Conservation (phyloP, 2,329 filamentous ascomycete species). For the Pseudocercospora eumusae region DNA sequence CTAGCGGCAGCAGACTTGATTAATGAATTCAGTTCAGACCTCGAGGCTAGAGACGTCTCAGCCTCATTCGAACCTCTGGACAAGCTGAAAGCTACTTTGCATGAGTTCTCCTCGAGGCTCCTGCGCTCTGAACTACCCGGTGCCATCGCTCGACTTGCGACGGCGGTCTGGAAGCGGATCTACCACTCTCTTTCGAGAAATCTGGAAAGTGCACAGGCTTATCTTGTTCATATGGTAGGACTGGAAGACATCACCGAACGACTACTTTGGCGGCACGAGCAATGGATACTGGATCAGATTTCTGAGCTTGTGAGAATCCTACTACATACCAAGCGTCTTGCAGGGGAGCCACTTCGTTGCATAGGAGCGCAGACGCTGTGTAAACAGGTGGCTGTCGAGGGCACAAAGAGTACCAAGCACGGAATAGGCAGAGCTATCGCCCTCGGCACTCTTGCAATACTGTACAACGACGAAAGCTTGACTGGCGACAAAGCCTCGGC, state of each 20-base stretch:
- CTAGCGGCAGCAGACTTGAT: conserved; percentile 19
- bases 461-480: conserved; percentile 23
- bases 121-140: conserved; percentile 37
- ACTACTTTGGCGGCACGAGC: conserved; percentile 36
- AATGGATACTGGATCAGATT: conserved; percentile 29
- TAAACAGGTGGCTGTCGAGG: conserved; percentile 34
- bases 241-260: conserved; percentile 30
- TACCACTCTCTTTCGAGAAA: background rate
- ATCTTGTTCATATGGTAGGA: conserved; percentile 11
- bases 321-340: conserved; percentile 20
- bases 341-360: conserved; percentile 24
- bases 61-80: background rate
- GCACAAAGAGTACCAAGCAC: conserved; percentile 43
- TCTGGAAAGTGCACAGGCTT: background rate
- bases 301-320: conserved; percentile 30
- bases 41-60: background rate
- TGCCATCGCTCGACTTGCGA: conserved; percentile 27
- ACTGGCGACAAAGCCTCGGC: conserved; percentile 22
- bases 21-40: background rate
- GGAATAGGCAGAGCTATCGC: conserved; percentile 50
- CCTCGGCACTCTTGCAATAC: conserved; percentile 42
- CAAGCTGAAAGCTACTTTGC: conserved; percentile 15
- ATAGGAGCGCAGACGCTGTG: conserved; percentile 26
- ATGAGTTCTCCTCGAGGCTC: conserved; percentile 31
- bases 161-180: conserved; percentile 28